Percentiles rank a stretch among this genome's conserved stretches.
phyloP scores from a whole-genome alignment of 768 basidiomycete species.

The Naganishia friedmannii region DNA sequence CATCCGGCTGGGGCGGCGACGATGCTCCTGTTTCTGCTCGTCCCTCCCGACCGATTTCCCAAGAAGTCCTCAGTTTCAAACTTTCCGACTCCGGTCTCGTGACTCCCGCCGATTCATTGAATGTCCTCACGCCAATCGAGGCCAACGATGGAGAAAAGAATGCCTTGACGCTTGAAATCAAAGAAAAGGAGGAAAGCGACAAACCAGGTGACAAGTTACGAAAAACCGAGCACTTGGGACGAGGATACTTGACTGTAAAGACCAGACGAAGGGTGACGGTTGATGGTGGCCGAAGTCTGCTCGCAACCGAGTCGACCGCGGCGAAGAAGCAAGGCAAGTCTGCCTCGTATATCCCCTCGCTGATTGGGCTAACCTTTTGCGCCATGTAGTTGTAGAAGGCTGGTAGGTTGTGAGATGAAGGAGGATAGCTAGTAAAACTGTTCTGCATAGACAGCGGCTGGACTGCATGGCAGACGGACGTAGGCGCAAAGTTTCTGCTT shows the following conservation, averaged over 20 bases:
- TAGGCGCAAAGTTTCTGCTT: not conserved
- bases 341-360: not conserved
- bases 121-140: not conserved
- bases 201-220: not conserved
- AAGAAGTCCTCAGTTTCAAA: not conserved
- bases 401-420: too few relatives aligned
- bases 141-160: not conserved
- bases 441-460: too few relatives aligned
- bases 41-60: not conserved
- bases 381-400: too few relatives aligned
- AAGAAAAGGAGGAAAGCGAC: not conserved
- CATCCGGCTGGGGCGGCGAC: not conserved
- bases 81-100: not conserved
- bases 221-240: constrained; percentile 21
- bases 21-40: not conserved
- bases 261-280: constrained; percentile 26
- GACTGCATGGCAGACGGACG: not conserved
- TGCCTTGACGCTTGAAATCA: not conserved
- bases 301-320: constrained; percentile 7
- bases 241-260: constrained; percentile 28
- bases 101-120: not conserved
- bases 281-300: constrained; percentile 22
- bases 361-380: too few relatives aligned
- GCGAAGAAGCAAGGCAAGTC: not conserved
- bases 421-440: too few relatives aligned